These are phyloP conservation scores for Trichocomaceae sp. DNA, from an alignment of 2,329 filamentous ascomycete genomes.

Conservation along the genomic window DNA sequence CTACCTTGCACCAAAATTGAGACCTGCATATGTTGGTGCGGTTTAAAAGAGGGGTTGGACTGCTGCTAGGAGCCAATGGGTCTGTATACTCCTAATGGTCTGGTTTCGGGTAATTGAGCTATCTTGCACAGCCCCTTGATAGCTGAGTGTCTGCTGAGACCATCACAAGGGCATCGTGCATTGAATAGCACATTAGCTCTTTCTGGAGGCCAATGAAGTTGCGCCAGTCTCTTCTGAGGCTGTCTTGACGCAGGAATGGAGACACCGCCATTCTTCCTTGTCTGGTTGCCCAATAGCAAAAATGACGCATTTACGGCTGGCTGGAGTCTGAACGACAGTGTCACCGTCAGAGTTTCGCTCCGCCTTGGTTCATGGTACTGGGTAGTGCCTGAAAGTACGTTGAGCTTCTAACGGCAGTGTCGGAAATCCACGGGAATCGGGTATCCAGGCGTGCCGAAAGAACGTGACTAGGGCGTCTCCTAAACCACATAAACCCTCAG, in stretches of 20 bases:
- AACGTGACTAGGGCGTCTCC: no score
- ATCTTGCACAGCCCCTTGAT: not conserved
- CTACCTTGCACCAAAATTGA: not conserved
- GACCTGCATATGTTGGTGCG: not conserved
- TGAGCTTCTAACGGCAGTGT: not conserved
- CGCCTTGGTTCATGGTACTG: not conserved
- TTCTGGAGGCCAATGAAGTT: no score
- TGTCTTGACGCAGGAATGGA: not conserved
- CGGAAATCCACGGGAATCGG: not conserved
- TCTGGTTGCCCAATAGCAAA: not conserved
- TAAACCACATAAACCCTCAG: not conserved
- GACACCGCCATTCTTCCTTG: not conserved
- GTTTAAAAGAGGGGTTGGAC: not conserved
- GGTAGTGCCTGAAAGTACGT: no score
- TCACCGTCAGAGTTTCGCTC: not conserved
- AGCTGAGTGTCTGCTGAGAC: not conserved
- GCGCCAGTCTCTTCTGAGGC: not conserved
- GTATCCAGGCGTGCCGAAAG: no score
- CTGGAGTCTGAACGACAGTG: not conserved
- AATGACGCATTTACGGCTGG: not conserved
- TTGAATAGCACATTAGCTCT: not conserved
- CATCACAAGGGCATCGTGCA: not conserved
- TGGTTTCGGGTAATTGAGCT: not conserved
- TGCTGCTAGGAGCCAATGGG: not conserved
- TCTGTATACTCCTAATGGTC: not conserved